Conservation (phyloP, 2,329 filamentous ascomycete genomes). For the Cryphonectria parasitica region DNA sequence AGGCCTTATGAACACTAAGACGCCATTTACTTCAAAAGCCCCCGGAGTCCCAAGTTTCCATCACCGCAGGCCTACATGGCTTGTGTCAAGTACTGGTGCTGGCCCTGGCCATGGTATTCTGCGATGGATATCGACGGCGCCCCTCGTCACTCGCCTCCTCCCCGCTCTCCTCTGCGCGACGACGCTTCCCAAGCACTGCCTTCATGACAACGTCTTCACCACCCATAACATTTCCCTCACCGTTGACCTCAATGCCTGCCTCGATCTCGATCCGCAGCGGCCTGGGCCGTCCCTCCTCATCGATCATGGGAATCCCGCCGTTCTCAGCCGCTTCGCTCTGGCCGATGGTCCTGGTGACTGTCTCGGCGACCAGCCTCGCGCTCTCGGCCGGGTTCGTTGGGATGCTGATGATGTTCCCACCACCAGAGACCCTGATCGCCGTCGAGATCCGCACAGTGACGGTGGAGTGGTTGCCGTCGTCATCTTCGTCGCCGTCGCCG, state of each 20-base stretch:
- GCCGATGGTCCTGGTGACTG: constrained; percentile 50
- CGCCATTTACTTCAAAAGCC: neutral
- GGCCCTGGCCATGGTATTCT: constrained; percentile 2
- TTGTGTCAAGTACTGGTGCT: constrained; percentile 12
- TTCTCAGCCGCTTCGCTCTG: constrained; percentile 43
- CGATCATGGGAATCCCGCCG: constrained; percentile 50
- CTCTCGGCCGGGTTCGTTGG: constrained; percentile 41
- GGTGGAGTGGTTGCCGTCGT: constrained; percentile 39
- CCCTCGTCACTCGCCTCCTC: neutral
- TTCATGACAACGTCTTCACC: constrained; percentile 28
- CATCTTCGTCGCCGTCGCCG: constrained; percentile 30
- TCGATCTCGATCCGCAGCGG: constrained; percentile 49
- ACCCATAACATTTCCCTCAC: constrained; percentile 50
- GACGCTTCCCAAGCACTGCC: constrained; percentile 18
- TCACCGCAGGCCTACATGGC: neutral
- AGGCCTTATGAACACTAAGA: neutral
- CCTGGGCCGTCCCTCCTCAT: constrained; percentile 47
- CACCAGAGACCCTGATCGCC: constrained; percentile 49
- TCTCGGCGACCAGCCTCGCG: constrained; percentile 48
- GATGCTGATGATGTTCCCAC: constrained; percentile 54
- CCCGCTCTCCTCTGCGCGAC: neutral
- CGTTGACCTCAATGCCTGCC: constrained; percentile 50
- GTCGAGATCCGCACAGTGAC: constrained; percentile 54
- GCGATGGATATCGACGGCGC: neutral
- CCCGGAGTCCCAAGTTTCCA: neutral